Evolutionary conservation across 345 rosid species (phyloP).

Genomic region (Camelina sativa): DNA sequence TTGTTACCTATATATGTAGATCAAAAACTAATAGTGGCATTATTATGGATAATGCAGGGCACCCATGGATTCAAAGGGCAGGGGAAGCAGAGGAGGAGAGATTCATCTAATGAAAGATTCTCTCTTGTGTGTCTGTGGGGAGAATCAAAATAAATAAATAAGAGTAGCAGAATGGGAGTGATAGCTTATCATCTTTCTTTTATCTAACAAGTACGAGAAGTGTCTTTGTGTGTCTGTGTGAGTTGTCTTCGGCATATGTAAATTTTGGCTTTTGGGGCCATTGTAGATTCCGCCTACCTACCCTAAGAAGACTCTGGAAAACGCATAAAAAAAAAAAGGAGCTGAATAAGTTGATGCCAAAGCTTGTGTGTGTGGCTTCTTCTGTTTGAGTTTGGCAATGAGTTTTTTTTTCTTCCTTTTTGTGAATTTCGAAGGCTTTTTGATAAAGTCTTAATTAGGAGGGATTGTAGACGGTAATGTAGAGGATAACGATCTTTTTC

Average conservation of each 20-base stretch:
- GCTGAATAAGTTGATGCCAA: constrained; percentile 26
- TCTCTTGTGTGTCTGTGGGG: not conserved
- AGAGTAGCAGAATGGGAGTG: not conserved
- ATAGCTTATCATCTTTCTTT: not conserved
- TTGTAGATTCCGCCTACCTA: constrained; percentile 34
- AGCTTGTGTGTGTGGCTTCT: not conserved
- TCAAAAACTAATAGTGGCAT: too few relatives aligned
- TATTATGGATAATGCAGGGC: constrained; percentile 48
- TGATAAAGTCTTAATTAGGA: not conserved
- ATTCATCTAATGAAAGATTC: constrained; percentile 24
- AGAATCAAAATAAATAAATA: constrained; percentile 6
- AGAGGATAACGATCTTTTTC: constrained; percentile 46
- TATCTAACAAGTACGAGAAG: not conserved
- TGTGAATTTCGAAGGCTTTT: not conserved
- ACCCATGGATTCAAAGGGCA: constrained; percentile 62
- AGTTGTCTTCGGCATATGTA: constrained; percentile 6
- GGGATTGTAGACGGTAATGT: constrained; percentile 32
- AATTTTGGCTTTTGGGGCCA: constrained; percentile 16
- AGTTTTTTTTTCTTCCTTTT: constrained; percentile 15
- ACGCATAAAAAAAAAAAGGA: constrained; percentile 23
- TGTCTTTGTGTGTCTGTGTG: not conserved
- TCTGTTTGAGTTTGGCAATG: constrained; percentile 39
- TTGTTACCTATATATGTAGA: too few relatives aligned
- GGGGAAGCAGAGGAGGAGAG: constrained; percentile 55
- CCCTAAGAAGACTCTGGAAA: constrained; percentile 23